phyloP scores from a whole-genome alignment of 139 green algal species.

The Spirogloea muscicola region DNA sequence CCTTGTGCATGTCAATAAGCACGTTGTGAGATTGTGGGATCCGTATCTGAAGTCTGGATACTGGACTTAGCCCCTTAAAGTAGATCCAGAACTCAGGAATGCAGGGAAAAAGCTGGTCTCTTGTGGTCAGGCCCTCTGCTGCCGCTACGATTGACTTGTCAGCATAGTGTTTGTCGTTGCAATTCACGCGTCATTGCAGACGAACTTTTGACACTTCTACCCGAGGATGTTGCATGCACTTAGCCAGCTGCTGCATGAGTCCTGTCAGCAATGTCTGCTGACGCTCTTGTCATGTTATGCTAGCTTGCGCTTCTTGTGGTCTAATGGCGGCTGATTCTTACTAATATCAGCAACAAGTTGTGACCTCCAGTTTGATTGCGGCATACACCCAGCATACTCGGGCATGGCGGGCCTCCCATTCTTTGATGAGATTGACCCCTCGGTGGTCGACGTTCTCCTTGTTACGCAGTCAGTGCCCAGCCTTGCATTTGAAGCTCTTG shows the following conservation, averaged over 20 bases:
- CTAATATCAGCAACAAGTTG: not conserved
- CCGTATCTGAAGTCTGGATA: no score
- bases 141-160: no score
- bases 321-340: not conserved
- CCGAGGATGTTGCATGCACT: not conserved
- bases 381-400: conserved; percentile 88
- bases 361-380: conserved; percentile 87
- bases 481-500: no score
- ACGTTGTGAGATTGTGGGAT: no score
- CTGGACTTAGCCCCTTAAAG: no score
- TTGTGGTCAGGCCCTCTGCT: no score
- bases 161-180: no score
- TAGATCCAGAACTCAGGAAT: no score
- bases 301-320: not conserved
- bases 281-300: not conserved
- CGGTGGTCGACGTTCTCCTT: conserved; percentile 79
- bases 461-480: conserved; percentile 83
- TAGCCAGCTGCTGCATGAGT: no score
- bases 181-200: not conserved
- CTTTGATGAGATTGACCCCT: conserved; percentile 82
- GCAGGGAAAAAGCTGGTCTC: no score
- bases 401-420: conserved; percentile 82
- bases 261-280: not conserved
- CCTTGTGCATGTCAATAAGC: no score
- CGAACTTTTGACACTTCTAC: not conserved